phyloP scores from a whole-genome alignment of 1,139 yeast species.

The Diutina sp. region DNA sequence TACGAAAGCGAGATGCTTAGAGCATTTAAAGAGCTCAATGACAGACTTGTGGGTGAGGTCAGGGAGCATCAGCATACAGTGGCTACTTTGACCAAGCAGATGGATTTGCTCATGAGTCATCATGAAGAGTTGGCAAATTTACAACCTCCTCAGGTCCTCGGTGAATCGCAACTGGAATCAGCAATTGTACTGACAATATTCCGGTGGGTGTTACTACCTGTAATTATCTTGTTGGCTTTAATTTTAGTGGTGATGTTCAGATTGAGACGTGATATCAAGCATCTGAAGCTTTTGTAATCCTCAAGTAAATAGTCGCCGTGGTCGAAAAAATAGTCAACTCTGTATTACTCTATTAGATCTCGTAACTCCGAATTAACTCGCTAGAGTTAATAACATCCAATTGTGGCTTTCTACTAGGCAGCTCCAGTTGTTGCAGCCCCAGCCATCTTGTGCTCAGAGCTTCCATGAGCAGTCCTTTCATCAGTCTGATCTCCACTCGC shows the following conservation, averaged over 20 bases:
- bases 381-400: background rate
- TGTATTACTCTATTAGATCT: background rate
- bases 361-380: background rate
- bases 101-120: constrained; percentile 28
- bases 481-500: background rate
- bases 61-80: constrained; percentile 28
- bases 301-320: background rate
- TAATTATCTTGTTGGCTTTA: constrained; percentile 23
- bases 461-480: background rate
- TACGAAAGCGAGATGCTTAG: constrained; percentile 24
- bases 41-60: constrained; percentile 31
- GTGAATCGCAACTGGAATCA: constrained; percentile 7
- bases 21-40: constrained; percentile 22
- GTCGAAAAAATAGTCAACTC: background rate
- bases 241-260: constrained; percentile 30
- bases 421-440: background rate
- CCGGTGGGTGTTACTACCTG: constrained; percentile 30
- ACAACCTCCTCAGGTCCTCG: constrained; percentile 8
- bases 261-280: constrained; percentile 42
- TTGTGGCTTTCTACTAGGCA: background rate
- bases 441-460: background rate
- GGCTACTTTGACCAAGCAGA: constrained; percentile 23
- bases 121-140: constrained; percentile 27
- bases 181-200: constrained; percentile 12
- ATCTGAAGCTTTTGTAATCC: constrained; percentile 33